Evolutionary conservation across 208 protist genomes (phyloP).

Genomic region (Crithidia expoeki): DNA sequence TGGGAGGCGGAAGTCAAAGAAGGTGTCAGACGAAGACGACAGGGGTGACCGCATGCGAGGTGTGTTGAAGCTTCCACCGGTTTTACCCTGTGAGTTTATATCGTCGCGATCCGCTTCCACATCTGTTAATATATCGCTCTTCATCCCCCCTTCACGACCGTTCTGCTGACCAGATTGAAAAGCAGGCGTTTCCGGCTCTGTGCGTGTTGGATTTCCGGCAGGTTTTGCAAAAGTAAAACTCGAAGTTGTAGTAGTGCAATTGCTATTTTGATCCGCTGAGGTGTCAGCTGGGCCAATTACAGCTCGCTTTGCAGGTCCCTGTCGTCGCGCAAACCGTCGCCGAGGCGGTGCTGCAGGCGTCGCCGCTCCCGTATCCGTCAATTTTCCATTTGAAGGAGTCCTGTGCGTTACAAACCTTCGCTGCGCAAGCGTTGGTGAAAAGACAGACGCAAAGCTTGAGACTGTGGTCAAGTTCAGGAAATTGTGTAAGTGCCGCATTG

Average conservation of each 20-base stretch:
- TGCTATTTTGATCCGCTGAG: neutral
- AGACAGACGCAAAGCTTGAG: too few relatives aligned
- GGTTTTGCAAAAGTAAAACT: too few relatives aligned
- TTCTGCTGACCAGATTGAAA: too few relatives aligned
- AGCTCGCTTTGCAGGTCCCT: constrained; percentile 12
- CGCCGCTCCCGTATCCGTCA: neutral
- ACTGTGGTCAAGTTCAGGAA: too few relatives aligned
- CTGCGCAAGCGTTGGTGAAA: neutral
- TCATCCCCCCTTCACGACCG: too few relatives aligned
- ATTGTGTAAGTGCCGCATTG: too few relatives aligned
- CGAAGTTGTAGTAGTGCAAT: too few relatives aligned
- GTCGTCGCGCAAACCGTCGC: constrained; percentile 10
- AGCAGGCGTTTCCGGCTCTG: too few relatives aligned
- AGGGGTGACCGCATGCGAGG: neutral
- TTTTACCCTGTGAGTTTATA: neutral
- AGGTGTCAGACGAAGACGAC: neutral
- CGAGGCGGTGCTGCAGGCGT: neutral
- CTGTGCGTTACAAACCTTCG: neutral
- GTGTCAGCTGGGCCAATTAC: neutral
- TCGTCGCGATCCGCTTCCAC: too few relatives aligned
- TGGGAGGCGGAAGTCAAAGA: neutral
- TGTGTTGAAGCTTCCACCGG: neutral
- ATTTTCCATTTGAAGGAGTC: neutral
- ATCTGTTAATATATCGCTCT: too few relatives aligned
- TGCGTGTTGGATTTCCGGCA: too few relatives aligned